These are phyloP conservation scores for Fusarium paranaense DNA, from an alignment of 2,329 filamentous ascomycete species.

Conservation along the genomic window DNA sequence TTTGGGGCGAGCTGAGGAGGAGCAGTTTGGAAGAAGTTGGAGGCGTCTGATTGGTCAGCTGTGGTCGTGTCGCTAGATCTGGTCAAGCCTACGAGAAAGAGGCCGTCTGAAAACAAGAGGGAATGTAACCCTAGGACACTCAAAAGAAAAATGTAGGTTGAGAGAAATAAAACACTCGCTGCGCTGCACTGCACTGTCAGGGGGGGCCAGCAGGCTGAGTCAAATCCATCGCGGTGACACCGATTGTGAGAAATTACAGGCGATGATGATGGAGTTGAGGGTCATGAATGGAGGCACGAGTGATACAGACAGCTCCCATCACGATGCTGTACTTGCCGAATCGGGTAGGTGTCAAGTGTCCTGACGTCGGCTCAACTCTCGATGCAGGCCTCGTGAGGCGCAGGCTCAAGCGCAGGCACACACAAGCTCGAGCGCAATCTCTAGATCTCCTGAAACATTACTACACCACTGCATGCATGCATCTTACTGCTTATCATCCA, in stretches of 20 bases:
- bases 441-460: background rate
- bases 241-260: slow-evolving; percentile 21
- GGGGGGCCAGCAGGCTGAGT: slow-evolving; percentile 25
- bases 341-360: background rate
- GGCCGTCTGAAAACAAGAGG: slow-evolving; percentile 36
- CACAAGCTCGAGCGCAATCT: background rate
- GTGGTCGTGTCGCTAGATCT: slow-evolving; percentile 25
- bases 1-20: slow-evolving; percentile 44
- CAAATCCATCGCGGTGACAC: slow-evolving; percentile 29
- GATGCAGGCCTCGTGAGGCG: background rate
- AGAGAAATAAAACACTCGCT: slow-evolving; percentile 2
- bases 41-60: slow-evolving; percentile 16
- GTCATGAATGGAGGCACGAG: background rate
- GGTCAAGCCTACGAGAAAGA: slow-evolving; percentile 36
- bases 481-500: slow-evolving; percentile 12
- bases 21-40: slow-evolving; percentile 8
- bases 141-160: slow-evolving; percentile 5
- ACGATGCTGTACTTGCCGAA: background rate
- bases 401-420: background rate
- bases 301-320: background rate
- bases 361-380: background rate
- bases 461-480: background rate
- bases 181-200: background rate
- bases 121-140: slow-evolving; percentile 30
- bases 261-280: background rate